A percentile compares a stretch with the other conserved stretches of the same genome.
These are phyloP conservation scores for Phialophora verrucosa DNA, from an alignment of 2,329 filamentous ascomycete genomes.

Conservation along the genomic window DNA sequence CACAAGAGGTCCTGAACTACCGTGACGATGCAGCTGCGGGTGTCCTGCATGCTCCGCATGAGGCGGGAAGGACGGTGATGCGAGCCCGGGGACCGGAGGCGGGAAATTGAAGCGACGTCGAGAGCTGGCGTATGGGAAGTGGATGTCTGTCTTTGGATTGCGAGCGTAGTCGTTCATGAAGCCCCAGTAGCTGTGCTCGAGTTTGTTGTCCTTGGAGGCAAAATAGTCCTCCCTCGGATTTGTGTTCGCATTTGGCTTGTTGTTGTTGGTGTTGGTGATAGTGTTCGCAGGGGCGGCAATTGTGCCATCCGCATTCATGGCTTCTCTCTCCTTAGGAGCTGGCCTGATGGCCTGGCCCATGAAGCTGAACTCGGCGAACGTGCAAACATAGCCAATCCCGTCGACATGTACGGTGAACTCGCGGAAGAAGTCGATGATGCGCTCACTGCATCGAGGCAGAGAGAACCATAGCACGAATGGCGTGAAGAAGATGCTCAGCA, in stretches of 20 bases:
- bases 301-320: slow-evolving; percentile 10
- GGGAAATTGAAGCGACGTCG: slow-evolving; percentile 73
- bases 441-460: slow-evolving; percentile 85
- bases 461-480: slow-evolving; percentile 87
- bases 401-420: slow-evolving; percentile 98
- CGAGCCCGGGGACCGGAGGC: slow-evolving; percentile 73
- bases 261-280: slow-evolving; percentile 17
- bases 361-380: slow-evolving; percentile 96
- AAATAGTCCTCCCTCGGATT: slow-evolving; percentile 84
- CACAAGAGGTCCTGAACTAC: slow-evolving; percentile 10
- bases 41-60: slow-evolving; percentile 21
- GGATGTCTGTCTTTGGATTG: slow-evolving; percentile 71
- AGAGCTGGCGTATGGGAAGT: slow-evolving; percentile 64
- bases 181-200: slow-evolving; percentile 95
- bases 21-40: slow-evolving; percentile 16
- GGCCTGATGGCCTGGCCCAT: slow-evolving; percentile 70
- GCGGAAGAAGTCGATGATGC: slow-evolving; percentile 95
- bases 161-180: slow-evolving; percentile 91
- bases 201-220: slow-evolving; percentile 93
- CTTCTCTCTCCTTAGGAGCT: slow-evolving; percentile 45
- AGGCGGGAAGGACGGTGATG: slow-evolving; percentile 61
- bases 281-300: slow-evolving; percentile 50
- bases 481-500: slow-evolving; percentile 89
- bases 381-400: slow-evolving; percentile 93
- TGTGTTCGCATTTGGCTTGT: slow-evolving; percentile 6